Conservation (phyloP, 805 yeast species). For the Ogataea populi-albae region DNA sequence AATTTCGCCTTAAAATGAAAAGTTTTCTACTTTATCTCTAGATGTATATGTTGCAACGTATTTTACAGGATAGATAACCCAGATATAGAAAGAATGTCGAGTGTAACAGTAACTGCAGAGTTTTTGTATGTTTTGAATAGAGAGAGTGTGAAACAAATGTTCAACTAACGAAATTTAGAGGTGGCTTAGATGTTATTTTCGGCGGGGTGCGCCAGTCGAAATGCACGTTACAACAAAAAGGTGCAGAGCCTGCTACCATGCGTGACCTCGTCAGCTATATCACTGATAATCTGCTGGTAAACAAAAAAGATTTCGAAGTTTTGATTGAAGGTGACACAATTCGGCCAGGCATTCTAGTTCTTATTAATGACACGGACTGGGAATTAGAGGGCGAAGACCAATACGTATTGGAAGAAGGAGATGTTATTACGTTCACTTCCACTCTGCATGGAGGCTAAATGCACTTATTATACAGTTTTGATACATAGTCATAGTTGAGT, state of each 20-base stretch:
- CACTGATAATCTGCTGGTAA: conserved; percentile 50
- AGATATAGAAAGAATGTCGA: conserved; percentile 10
- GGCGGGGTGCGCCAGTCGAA: conserved; percentile 53
- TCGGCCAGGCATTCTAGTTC: conserved; percentile 88
- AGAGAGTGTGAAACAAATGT: not conserved
- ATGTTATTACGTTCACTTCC: conserved; percentile 81
- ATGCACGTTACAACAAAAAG: conserved; percentile 39
- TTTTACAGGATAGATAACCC: conserved; percentile 5
- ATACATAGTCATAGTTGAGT: conserved; percentile 36
- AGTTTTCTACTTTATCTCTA: no score
- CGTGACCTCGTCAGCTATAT: conserved; percentile 58
- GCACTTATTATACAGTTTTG: not conserved
- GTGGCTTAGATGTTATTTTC: conserved; percentile 84
- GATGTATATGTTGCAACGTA: no score
- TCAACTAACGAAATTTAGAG: conserved; percentile 35
- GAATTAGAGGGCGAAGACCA: conserved; percentile 88
- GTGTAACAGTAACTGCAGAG: conserved; percentile 41
- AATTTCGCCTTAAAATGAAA: no score
- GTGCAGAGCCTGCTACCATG: conserved; percentile 31
- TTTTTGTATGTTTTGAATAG: conserved; percentile 36
- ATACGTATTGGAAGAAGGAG: conserved; percentile 73
- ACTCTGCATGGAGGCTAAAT: conserved; percentile 89
- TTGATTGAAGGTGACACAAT: conserved; percentile 79
- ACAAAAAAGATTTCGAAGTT: conserved; percentile 63
- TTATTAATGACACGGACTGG: conserved; percentile 96